Evolutionary conservation across 768 basidiomycete species (phyloP).

Genomic region (Dictyophora rubrovolvata): DNA sequence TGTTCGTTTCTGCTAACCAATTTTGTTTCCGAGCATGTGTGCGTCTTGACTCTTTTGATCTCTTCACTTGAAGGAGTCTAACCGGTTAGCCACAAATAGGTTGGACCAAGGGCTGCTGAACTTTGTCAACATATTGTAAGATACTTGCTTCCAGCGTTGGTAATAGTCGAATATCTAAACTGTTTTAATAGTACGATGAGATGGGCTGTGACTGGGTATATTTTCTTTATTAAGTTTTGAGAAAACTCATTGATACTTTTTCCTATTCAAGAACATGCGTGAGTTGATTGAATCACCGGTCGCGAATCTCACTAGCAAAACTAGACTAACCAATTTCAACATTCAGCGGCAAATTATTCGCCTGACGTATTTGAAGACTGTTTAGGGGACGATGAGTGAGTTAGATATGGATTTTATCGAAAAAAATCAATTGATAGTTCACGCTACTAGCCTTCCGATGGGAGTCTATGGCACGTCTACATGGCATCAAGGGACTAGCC

Average conservation of each 20-base stretch:
- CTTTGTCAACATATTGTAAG: slow-evolving; percentile 30
- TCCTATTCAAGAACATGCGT: slow-evolving; percentile 14
- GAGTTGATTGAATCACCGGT: slow-evolving; percentile 17
- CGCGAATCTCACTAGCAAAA: too few relatives aligned
- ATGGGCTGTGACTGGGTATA: slow-evolving; percentile 20
- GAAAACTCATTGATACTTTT: slow-evolving; percentile 10
- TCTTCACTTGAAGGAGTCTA: neutral
- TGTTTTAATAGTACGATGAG: slow-evolving; percentile 21
- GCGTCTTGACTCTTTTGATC: neutral
- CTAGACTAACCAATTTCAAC: slow-evolving; percentile 28
- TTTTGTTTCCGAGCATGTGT: slow-evolving; percentile 35
- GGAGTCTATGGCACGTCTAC: slow-evolving; percentile 30
- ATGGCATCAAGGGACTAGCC: slow-evolving; percentile 28
- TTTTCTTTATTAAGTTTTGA: slow-evolving; percentile 11
- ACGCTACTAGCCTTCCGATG: slow-evolving; percentile 19
- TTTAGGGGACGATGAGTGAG: slow-evolving; percentile 26
- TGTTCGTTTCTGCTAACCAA: slow-evolving; percentile 31
- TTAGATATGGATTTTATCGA: neutral
- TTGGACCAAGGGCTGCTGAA: slow-evolving; percentile 21
- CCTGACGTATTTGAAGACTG: slow-evolving; percentile 31
- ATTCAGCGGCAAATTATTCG: slow-evolving; percentile 28
- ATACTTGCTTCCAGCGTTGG: neutral
- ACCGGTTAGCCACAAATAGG: slow-evolving; percentile 3
- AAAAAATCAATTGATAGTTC: neutral
- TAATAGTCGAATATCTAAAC: neutral